These are phyloP conservation scores for Falciphora oryzae DNA, from an alignment of 2,329 filamentous ascomycete genomes.

Conservation along the genomic window DNA sequence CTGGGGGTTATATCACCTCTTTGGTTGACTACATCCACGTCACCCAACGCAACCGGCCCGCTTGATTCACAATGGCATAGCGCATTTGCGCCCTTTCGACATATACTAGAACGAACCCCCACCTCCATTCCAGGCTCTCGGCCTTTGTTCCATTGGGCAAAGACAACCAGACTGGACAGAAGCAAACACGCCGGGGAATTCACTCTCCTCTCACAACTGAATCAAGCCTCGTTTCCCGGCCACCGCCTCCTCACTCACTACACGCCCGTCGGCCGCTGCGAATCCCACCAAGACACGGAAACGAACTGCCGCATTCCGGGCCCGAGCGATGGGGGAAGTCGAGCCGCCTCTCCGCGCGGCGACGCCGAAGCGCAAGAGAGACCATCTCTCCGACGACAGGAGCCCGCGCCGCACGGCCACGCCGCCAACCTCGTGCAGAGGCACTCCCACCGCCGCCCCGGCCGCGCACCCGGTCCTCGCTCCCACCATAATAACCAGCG, in stretches of 20 bases:
- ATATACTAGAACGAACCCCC: not conserved
- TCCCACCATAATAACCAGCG: not conserved
- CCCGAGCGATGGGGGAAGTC: not conserved
- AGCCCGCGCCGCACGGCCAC: constrained; percentile 7
- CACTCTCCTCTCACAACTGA: not conserved
- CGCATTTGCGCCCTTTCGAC: not conserved
- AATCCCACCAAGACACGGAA: not conserved
- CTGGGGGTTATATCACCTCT: not conserved
- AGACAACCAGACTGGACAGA: not conserved
- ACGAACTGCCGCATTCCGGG: not conserved
- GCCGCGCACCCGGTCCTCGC: not conserved
- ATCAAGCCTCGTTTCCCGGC: not conserved
- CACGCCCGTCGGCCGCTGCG: not conserved
- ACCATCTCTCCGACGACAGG: constrained; percentile 17
- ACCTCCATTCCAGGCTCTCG: not conserved
- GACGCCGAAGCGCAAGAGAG: constrained; percentile 26
- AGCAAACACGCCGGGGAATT: not conserved
- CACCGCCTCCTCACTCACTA: not conserved
- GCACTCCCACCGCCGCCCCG: not conserved
- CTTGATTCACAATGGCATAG: not conserved
- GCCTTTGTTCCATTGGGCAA: not conserved
- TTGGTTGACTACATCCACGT: not conserved
- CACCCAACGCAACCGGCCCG: not conserved
- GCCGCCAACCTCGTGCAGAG: constrained; percentile 3
- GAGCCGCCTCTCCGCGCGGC: constrained; percentile 17